Evolutionary conservation across 495 filamentous ascomycete genomes (phyloP), one percentile per base, ranked within the genome.

Genomic region (Xylaria castorea): DNA sequence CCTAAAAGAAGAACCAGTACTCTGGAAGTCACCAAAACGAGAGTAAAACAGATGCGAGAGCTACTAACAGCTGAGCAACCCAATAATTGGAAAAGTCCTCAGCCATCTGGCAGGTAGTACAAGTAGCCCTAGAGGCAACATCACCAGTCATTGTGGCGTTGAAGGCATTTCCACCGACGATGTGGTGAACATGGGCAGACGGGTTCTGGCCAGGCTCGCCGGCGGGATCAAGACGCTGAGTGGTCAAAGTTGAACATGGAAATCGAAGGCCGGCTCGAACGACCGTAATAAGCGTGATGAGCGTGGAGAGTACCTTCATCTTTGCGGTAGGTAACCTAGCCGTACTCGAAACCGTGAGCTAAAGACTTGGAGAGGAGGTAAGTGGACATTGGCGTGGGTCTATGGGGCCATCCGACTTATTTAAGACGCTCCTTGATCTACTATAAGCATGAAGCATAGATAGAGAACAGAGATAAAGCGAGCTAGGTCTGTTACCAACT

Each of bases 41-140:
- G 14, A 84, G n/a, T n/a, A 55, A 25, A 55, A 55, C 4, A 34
- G 3, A 2, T 5, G 1, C 0, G 4, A 44, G n/a, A 16, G 61
- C 85, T 27, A 63, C 61, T 42, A 27, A 63, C 61, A 63, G 38
- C 36, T 63, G 61, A 63, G 61, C 61, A 63, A 44, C 38, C 83
- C 83, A 85, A 75, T 85, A 85, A 75, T 85, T 84, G 65, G 82
- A 85, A 66, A 86, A 84, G 70, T 86, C 84, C 72, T 86, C 84
- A n/a, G 78, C 73, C 79, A 86, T 83, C 32, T 81, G 82, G 72
- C 83, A 84, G 12, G 84, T 85, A 22, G 84, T 85, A 75, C 85
- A 87, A 12, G 77, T 82, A 11, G 75, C 84, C 64, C 79, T 76
- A 58, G 80, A 78, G 8, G 79, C 81, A 50, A 85, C 74, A 67